Evolutionary conservation across 2,329 filamentous ascomycete species (phyloP).

Genomic region (Monosporascus cannonballus): DNA sequence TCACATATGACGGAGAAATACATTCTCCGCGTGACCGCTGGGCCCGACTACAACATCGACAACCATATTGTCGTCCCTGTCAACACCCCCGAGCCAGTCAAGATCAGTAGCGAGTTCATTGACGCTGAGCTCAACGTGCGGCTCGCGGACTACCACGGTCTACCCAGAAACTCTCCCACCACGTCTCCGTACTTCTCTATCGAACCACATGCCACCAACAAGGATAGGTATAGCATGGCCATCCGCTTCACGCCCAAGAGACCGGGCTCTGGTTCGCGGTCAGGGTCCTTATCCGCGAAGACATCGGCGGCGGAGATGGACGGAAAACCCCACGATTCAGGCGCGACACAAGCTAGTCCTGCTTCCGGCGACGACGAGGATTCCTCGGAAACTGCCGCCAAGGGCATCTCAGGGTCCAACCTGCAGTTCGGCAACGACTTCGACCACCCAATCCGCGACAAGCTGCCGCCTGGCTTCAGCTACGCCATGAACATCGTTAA

Average conservation of each 20-base stretch:
- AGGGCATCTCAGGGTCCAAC: slow-evolving; percentile 60
- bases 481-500: slow-evolving; percentile 80
- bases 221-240: slow-evolving; percentile 80
- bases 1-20: slow-evolving; percentile 64
- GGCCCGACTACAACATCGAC: slow-evolving; percentile 65
- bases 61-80: slow-evolving; percentile 70
- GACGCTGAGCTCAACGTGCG: slow-evolving; percentile 67
- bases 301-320: too few species aligned
- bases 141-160: slow-evolving; percentile 61
- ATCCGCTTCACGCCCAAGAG: slow-evolving; percentile 72
- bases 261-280: slow-evolving; percentile 8
- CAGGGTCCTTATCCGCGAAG: too few species aligned
- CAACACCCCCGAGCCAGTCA: slow-evolving; percentile 59
- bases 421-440: slow-evolving; percentile 96
- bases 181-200: slow-evolving; percentile 73
- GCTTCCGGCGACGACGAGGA: slow-evolving; percentile 3
- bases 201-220: slow-evolving; percentile 56
- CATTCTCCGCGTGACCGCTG: slow-evolving; percentile 75
- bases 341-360: neutral
- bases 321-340: too few species aligned
- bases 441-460: slow-evolving; percentile 80
- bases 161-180: slow-evolving; percentile 62
- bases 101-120: slow-evolving; percentile 58
- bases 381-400: slow-evolving; percentile 7
- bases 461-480: slow-evolving; percentile 78